A percentile compares a stretch with the other conserved stretches of the same genome.
Conservation (phyloP, 2,329 filamentous ascomycete genomes). For the Nigrograna mackinnonii region DNA sequence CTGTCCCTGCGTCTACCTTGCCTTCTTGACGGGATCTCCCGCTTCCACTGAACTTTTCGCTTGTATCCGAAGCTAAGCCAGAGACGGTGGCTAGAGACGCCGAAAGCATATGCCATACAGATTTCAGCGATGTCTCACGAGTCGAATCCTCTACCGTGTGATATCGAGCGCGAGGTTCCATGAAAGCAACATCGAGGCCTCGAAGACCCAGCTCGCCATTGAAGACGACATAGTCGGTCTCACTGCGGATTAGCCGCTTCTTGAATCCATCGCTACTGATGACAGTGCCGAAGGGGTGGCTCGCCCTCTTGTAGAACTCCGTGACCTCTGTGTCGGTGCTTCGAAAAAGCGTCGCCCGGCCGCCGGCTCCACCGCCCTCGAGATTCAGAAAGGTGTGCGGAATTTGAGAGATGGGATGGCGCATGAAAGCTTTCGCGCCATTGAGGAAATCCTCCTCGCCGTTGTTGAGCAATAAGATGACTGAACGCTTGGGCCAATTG, state of each 20-base stretch:
- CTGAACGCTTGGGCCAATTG: conserved; percentile 75
- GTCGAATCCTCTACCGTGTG: conserved; percentile 90
- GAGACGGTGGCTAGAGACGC: conserved; percentile 76
- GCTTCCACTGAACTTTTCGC: conserved; percentile 68
- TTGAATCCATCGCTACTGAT: conserved; percentile 85
- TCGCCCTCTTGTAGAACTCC: conserved; percentile 70
- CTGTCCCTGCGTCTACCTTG: conserved; percentile 68
- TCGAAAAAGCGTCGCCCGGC: conserved; percentile 83
- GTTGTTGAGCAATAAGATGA: conserved; percentile 90
- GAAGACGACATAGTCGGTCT: conserved; percentile 89
- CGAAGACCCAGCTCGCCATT: conserved; percentile 76
- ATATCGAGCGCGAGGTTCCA: conserved; percentile 81
- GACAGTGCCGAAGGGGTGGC: conserved; percentile 82
- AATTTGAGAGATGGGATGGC: conserved; percentile 79
- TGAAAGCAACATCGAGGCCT: conserved; percentile 91
- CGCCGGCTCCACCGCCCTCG: conserved; percentile 91
- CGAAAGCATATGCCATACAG: conserved; percentile 94
- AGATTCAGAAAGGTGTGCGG: conserved; percentile 91
- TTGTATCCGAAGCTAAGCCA: conserved; percentile 69
- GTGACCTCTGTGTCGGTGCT: conserved; percentile 87
- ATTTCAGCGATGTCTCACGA: conserved; percentile 71
- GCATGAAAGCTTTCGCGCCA: conserved; percentile 81
- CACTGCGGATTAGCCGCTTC: conserved; percentile 74
- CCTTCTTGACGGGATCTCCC: conserved; percentile 59
- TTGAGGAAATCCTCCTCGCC: conserved; percentile 93